Conservation (phyloP, 176 grass and related monocot species). For the Ensete glaucum region DNA sequence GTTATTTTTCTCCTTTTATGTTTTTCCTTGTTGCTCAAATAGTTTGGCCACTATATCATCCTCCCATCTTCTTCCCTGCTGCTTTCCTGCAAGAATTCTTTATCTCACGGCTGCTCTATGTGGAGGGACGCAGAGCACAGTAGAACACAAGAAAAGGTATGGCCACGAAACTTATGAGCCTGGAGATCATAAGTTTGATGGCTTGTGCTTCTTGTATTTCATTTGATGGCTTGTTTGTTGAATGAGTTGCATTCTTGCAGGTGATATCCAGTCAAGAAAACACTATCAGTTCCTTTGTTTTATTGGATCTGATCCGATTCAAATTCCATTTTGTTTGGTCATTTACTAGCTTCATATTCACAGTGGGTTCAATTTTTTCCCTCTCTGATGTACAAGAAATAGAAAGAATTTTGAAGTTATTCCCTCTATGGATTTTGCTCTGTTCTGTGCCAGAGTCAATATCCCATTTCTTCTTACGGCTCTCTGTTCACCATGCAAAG, state of each 20-base stretch:
- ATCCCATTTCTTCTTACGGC: slow-evolving; percentile 48
- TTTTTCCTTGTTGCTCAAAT: background rate
- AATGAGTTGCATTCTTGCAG: background rate
- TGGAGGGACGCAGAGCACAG: background rate
- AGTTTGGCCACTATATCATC: background rate
- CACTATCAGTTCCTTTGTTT: background rate
- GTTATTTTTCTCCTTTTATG: background rate
- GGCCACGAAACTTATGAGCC: background rate
- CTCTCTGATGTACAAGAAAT: background rate
- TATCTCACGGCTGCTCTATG: background rate
- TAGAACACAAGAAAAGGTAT: background rate
- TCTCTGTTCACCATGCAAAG: slow-evolving; percentile 77
- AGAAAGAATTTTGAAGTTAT: background rate
- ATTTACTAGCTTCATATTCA: no score
- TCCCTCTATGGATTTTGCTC: background rate
- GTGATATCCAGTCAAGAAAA: background rate
- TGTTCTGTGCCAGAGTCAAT: slow-evolving; percentile 57
- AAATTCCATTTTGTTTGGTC: background rate
- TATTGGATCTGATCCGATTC: background rate
- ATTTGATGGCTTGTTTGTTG: background rate
- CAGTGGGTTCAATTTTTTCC: background rate
- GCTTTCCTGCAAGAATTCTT: background rate
- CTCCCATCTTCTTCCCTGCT: no score
- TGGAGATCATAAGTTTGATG: background rate
- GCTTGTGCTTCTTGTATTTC: no score